Evolutionary conservation across 306 rosid species (phyloP), one percentile per base, ranked within the genome.

Genomic region (Bauhinia variegata): DNA sequence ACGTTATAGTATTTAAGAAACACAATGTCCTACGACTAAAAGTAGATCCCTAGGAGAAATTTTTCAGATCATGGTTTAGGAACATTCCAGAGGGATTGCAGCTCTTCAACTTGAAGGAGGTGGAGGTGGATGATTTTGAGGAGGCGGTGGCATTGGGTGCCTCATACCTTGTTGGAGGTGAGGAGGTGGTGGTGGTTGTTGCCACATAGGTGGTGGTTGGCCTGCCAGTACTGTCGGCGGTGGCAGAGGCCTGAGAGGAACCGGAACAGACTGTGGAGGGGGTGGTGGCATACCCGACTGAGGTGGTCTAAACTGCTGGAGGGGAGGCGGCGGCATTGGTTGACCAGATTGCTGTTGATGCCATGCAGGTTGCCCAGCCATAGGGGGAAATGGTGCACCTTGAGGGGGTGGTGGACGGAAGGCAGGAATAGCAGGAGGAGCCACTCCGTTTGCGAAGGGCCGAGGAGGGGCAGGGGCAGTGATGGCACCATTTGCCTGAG

Each of bases 231-330:
- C 85, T 76, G 86, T 52, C 2, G 99, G 99, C 8, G 97, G 99
- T 11, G 98, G 98, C 62, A 93, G 88, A 49, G 74, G 82, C 70
- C 96, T 86, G 19, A 86, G 93, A 57, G 91, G 95, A 54, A 51
- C 79, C 0, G 42, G 76, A 51, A 70, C 72, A 0, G 36, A 80
- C 70, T 86, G 97, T 11, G 73, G 85, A 70, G 89, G 92, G 31
- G 93, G 96, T 5, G 93, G 96, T n/a, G n/a, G n/a, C n/a, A n/a
- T n/a, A n/a, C n/a, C n/a, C n/a, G n/a, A n/a, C n/a, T n/a, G n/a
- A n/a, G n/a, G n/a, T 18, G 89, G 92, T 74, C 97, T 75, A 77
- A 81, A 95, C 71, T 95, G 98, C 88, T 92, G 98, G 56, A 92
- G 58, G 33, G 69, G 93, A 12, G 79, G 89, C 19, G 75, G 85